Conservation (phyloP, 225 moss, liverwort and hornwort genomes). For the Neckera pumila region DNA sequence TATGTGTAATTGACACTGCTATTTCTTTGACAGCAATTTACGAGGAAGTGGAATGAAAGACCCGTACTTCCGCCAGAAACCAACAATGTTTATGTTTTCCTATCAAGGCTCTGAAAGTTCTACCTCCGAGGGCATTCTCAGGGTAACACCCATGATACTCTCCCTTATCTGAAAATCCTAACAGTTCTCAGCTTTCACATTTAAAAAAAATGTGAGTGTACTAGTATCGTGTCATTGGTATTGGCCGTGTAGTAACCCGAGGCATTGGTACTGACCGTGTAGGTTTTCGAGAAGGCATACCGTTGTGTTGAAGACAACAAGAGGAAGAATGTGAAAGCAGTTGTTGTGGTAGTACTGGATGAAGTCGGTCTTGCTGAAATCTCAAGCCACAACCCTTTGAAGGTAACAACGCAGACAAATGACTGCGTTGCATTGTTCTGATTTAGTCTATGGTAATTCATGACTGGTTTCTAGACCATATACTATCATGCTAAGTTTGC, state of each 20-base stretch:
- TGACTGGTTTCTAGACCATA: neutral
- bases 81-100: constrained; percentile 45
- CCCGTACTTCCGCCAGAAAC: constrained; percentile 27
- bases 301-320: constrained; percentile 43
- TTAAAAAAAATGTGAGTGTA: neutral
- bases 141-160: constrained; percentile 3
- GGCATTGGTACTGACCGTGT: neutral
- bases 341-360: constrained; percentile 47
- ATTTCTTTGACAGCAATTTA: constrained; percentile 25
- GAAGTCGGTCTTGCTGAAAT: constrained; percentile 55
- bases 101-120: constrained; percentile 54
- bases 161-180: neutral
- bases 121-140: constrained; percentile 50
- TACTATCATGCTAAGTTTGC: neutral
- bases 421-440: neutral
- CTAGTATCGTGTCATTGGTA: neutral
- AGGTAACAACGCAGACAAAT: constrained; percentile 15
- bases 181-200: neutral
- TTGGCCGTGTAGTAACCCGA: neutral
- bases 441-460: neutral
- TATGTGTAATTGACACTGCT: neutral
- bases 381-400: constrained; percentile 45
- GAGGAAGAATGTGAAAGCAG: constrained; percentile 28
- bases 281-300: constrained; percentile 49
- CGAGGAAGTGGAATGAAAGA: constrained; percentile 49